Evolutionary conservation across 2,329 filamentous ascomycete species (phyloP), one percentile per base, ranked within the genome.

Genomic region (Trichoderma sp.): DNA sequence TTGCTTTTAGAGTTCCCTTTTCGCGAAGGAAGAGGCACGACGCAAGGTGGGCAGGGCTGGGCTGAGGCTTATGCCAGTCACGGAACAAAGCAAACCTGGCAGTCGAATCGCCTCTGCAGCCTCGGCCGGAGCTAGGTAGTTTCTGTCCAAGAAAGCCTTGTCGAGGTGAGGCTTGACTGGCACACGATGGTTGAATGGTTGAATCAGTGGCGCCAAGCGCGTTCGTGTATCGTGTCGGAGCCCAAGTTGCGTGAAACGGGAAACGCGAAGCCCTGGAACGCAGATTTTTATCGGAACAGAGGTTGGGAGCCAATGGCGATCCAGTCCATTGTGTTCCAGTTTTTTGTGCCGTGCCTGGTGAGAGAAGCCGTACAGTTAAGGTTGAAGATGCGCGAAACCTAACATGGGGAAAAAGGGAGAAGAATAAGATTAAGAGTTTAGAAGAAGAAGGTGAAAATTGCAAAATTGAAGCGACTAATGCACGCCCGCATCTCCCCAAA

Each of bases 11-110:
- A 64, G 69, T 65, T 73, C n/a, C 69, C 35, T 35, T 65, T 65
- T 53, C 31, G 38, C 50, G 60, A 21, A 56, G 29, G 27, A 38
- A 38, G 45, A 69, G 29, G 29, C 27, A 29, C 45, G 41, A 63
- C 62, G 41, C 31, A 62, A 65, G 59, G 41, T 45, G 41, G 18
- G 41, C 41, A 38, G 69, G 69, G 41, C 41, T 56, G 69, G 69
- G 69, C 38, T 72, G 59, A 64, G 59, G 69, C 59, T 56, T 73
- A 31, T 71, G 38, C 56, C 59, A 33, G 56, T 71, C 50, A 38
- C 66, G 41, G 50, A n/a, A 45, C 41, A 45, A 45, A 45, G 31
- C 45, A 59, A 27, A 38, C 6, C 33, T 35, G 33, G 33, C 33
- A 27, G 45, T 27, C 50, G 45, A 29, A 50, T 18, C 50, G 35